phyloP scores from a whole-genome alignment of 495 filamentous ascomycete genomes.

The Hypoxylon lienhwacheense region DNA sequence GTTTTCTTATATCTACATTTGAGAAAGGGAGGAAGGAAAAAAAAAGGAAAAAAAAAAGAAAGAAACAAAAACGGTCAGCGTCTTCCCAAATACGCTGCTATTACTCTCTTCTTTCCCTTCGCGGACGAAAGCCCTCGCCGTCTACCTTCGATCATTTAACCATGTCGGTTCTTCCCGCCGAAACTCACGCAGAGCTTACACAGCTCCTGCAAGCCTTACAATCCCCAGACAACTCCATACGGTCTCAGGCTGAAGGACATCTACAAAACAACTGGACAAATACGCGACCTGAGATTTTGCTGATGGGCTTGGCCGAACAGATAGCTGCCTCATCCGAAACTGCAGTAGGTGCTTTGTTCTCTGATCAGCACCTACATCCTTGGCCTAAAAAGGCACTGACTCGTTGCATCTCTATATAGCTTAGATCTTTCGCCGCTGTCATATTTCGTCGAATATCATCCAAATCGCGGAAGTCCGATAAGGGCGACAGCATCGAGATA shows the following conservation, averaged over 20 bases:
- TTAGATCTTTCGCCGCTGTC: slow-evolving; percentile 84
- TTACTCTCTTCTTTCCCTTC: slow-evolving; percentile 1
- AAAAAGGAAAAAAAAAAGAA: too few relatives aligned
- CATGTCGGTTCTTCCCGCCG: slow-evolving; percentile 84
- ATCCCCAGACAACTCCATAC: slow-evolving; percentile 84
- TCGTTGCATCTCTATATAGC: slow-evolving; percentile 17
- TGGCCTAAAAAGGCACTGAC: slow-evolving; percentile 5
- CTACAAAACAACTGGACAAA: slow-evolving; percentile 86
- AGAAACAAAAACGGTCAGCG: too few relatives aligned
- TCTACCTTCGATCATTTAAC: slow-evolving; percentile 30
- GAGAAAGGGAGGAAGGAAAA: too few relatives aligned
- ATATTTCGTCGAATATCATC: slow-evolving; percentile 92
- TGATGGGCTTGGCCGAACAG: slow-evolving; percentile 95
- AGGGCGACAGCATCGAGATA: slow-evolving; percentile 73
- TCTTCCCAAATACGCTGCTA: background rate
- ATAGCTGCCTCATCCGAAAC: slow-evolving; percentile 70
- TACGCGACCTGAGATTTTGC: slow-evolving; percentile 75
- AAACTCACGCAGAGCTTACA: slow-evolving; percentile 77
- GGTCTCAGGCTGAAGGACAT: slow-evolving; percentile 84
- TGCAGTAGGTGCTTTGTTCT: slow-evolving; percentile 56
- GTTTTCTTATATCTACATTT: too few relatives aligned
- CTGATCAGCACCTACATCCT: background rate
- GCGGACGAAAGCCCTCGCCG: background rate
- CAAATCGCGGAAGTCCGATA: slow-evolving; percentile 75
- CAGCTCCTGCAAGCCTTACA: slow-evolving; percentile 84